Evolutionary conservation across 805 yeast species (phyloP), one percentile per base, ranked within the genome.

Genomic region (Candida berthetii): DNA sequence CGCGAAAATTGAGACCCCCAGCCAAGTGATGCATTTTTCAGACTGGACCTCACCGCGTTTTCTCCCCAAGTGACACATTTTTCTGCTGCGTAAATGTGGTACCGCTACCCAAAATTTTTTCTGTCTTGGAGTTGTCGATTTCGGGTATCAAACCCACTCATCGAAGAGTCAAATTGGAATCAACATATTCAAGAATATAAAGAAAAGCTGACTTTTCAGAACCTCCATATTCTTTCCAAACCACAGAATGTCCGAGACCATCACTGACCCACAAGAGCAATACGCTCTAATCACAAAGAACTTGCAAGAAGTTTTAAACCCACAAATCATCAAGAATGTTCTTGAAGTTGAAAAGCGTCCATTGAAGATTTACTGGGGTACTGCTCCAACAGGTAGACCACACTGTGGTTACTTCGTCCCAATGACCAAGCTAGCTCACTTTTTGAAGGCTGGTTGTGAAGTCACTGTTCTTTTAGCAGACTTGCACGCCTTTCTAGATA

Each of bases 331-430:
- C 65, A 85, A 85, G 59, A 76, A 88, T 58, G 79, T 88, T 28
- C 69, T 90, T 46, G 93, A 85, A 59, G 82, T 76, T 42, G 84
- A 87, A 57, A 78, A 87, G 54, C 80, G 95, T 54, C 86, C 93
- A 13, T 65, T 95, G 51, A 85, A 80, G 57, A 67, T 93, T 57
- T 93, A 93, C 78, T 93, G 97, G 98, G 99, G 99, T 52, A 90
- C 98, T 17, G 99, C 99, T 7, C 98, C 99, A 46, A 93, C 99
- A 4, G 99, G 99, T 40, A 86, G 79, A 66, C 96, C 98, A 36
- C 99, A 93, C 68, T 90, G 97, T 70, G 99, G 98, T 40, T 93
- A 93, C 74, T 88, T 93, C 59, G 99, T 93, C 31, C 93, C 98
- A 40, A 91, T 93, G 98, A 84, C 95, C 47, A 91, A 93, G 64